Evolutionary conservation across 1,139 yeast genomes (phyloP).

Genomic region (Candida tetrigidarum): DNA sequence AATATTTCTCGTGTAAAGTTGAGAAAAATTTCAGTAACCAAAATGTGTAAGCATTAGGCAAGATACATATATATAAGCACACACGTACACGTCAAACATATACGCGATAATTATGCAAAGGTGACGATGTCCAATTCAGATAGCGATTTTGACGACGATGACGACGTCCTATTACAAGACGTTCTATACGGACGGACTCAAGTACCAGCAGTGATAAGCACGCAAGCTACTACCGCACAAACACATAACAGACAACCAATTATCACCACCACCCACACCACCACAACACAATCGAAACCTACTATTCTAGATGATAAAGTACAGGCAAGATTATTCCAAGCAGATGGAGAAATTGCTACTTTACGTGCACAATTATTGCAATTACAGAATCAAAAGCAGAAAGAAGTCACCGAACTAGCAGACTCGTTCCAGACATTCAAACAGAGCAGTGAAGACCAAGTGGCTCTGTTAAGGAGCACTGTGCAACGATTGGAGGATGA

Average conservation of each 20-base stretch:
- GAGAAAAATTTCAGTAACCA: conserved; percentile 2
- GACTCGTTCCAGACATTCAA: conserved; percentile 33
- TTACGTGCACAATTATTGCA: conserved; percentile 65
- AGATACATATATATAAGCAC: no score
- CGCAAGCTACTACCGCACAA: conserved; percentile 10
- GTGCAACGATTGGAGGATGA: conserved; percentile 70
- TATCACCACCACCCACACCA: conserved; percentile 10
- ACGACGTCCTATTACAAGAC: conserved; percentile 36
- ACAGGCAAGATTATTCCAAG: conserved; percentile 41
- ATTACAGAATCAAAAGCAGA: conserved; percentile 46
- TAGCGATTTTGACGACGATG: conserved; percentile 39
- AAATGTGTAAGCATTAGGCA: background rate
- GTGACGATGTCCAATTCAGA: conserved; percentile 16
- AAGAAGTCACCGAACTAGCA: conserved; percentile 47
- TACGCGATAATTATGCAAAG: background rate
- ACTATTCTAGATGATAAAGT: conserved; percentile 17
- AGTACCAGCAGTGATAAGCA: conserved; percentile 7
- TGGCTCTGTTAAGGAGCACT: conserved; percentile 43
- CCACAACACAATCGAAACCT: conserved; percentile 7
- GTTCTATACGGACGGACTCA: conserved; percentile 12
- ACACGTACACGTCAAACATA: no score
- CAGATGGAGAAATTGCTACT: conserved; percentile 81
- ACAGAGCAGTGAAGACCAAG: conserved; percentile 43
- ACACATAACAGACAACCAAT: conserved; percentile 7
- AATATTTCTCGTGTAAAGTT: background rate